Conservation (phyloP, 441 rosid genomes). For the Pelargonium australe region DNA sequence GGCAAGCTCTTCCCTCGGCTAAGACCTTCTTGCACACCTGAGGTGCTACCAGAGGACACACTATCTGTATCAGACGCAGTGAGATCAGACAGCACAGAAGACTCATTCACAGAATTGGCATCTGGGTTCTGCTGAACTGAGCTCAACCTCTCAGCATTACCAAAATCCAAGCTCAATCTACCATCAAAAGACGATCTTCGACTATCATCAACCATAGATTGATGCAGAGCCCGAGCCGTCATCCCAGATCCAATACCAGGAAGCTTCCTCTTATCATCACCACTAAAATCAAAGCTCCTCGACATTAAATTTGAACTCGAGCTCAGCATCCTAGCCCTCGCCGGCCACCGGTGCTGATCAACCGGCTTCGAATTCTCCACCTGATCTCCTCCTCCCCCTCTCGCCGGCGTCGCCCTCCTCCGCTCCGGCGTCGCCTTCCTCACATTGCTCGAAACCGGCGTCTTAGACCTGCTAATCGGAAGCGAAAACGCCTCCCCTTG, state of each 20-base stretch:
- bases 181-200: conserved; percentile 38
- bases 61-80: conserved; percentile 56
- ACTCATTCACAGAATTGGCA: conserved; percentile 31
- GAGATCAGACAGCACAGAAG: conserved; percentile 34
- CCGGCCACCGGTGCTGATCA: conserved; percentile 60
- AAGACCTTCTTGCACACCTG: background rate
- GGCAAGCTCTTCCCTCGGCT: conserved; percentile 34
- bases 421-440: conserved; percentile 48
- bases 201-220: conserved; percentile 41
- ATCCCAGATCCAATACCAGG: conserved; percentile 38
- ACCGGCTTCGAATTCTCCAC: conserved; percentile 35
- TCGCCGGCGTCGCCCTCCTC: conserved; percentile 44
- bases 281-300: conserved; percentile 49
- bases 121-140: conserved; percentile 29
- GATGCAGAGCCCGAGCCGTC: conserved; percentile 37
- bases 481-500: conserved; percentile 66
- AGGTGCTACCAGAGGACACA: conserved; percentile 46
- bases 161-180: conserved; percentile 44
- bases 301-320: conserved; percentile 28
- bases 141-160: conserved; percentile 25
- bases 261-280: conserved; percentile 19
- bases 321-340: conserved; percentile 31
- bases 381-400: conserved; percentile 17
- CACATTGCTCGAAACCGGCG: conserved; percentile 23
- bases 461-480: conserved; percentile 57